These are phyloP conservation scores for Penium margaritaceum DNA, from an alignment of 139 green algal species.

Conservation along the genomic window DNA sequence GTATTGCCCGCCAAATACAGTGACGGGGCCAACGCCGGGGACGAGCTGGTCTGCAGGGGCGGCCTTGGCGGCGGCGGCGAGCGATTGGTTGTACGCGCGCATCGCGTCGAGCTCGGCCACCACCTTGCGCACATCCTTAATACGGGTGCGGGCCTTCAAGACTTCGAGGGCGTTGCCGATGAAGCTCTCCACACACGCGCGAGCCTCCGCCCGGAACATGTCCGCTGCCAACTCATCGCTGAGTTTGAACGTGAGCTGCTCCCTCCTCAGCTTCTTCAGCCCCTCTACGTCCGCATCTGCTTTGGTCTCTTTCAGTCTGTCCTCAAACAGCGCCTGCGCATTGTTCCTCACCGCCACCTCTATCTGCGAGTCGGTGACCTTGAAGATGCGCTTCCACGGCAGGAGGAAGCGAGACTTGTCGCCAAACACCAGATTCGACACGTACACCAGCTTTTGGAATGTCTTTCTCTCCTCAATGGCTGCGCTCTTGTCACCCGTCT, in stretches of 20 bases:
- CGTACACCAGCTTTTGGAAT: slow-evolving; percentile 96
- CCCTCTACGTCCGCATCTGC: slow-evolving; percentile 29
- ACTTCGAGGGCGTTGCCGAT: slow-evolving; percentile 63
- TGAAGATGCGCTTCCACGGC: slow-evolving; percentile 85
- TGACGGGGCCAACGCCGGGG: slow-evolving; percentile 47
- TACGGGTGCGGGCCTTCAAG: slow-evolving; percentile 53
- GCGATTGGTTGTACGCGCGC: slow-evolving; percentile 53
- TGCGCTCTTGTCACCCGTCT: slow-evolving; percentile 50
- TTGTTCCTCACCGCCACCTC: slow-evolving; percentile 49
- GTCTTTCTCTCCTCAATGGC: slow-evolving; percentile 42
- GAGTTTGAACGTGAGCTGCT: slow-evolving; percentile 66
- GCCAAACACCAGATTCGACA: slow-evolving; percentile 65
- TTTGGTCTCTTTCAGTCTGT: slow-evolving; percentile 50
- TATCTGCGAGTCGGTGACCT: slow-evolving; percentile 71
- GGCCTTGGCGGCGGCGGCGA: slow-evolving; percentile 44
- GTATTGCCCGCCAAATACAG: slow-evolving; percentile 48
- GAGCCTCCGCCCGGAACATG: slow-evolving; percentile 57
- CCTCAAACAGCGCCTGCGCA: slow-evolving; percentile 63
- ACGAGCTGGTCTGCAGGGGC: slow-evolving; percentile 36
- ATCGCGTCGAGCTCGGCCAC: slow-evolving; percentile 47
- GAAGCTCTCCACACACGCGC: slow-evolving; percentile 58
- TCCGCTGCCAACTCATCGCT: slow-evolving; percentile 64
- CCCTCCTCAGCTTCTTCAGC: slow-evolving; percentile 53
- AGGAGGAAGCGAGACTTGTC: slow-evolving; percentile 76
- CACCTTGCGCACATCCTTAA: slow-evolving; percentile 42